phyloP scores from a whole-genome alignment of 177 flowering plant genomes.

The Vitis hybrid region DNA sequence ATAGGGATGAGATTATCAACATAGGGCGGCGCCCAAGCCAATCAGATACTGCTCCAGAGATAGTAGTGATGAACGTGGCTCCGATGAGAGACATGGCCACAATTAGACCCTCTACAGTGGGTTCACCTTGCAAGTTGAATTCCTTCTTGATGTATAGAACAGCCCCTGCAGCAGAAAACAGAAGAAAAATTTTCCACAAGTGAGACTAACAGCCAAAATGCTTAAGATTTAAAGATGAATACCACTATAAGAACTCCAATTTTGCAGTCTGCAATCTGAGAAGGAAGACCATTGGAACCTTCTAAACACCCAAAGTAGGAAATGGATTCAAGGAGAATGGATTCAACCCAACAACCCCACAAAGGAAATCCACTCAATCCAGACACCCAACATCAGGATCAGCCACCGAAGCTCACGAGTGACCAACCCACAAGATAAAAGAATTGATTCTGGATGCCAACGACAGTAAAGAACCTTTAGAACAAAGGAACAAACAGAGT shows the following conservation, averaged over 20 bases:
- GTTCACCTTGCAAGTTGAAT: conserved; percentile 31
- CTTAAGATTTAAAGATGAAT: too few relatives aligned
- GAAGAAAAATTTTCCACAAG: background rate
- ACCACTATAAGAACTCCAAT: too few relatives aligned
- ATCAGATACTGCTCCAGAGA: conserved; percentile 38
- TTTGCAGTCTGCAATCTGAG: too few relatives aligned
- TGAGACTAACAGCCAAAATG: too few relatives aligned
- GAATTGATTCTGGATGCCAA: background rate
- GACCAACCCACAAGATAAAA: background rate
- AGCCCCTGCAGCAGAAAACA: conserved; percentile 29
- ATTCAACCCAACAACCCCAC: background rate
- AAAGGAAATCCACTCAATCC: background rate
- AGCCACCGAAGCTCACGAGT: too few relatives aligned
- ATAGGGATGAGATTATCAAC: conserved; percentile 35
- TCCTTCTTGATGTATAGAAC: conserved; percentile 43
- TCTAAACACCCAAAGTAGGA: too few relatives aligned
- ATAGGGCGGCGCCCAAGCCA: conserved; percentile 40
- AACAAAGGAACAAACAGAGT: background rate
- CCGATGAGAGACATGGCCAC: conserved; percentile 52
- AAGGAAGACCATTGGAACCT: too few relatives aligned
- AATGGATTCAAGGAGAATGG: too few relatives aligned
- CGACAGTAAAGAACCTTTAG: background rate
- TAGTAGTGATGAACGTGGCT: conserved; percentile 38
- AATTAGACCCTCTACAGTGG: conserved; percentile 44
- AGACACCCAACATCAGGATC: too few relatives aligned